Evolutionary conservation across 192 early-diverging fungal species (phyloP).

Genomic region (Umbelopsis ramanniana): DNA sequence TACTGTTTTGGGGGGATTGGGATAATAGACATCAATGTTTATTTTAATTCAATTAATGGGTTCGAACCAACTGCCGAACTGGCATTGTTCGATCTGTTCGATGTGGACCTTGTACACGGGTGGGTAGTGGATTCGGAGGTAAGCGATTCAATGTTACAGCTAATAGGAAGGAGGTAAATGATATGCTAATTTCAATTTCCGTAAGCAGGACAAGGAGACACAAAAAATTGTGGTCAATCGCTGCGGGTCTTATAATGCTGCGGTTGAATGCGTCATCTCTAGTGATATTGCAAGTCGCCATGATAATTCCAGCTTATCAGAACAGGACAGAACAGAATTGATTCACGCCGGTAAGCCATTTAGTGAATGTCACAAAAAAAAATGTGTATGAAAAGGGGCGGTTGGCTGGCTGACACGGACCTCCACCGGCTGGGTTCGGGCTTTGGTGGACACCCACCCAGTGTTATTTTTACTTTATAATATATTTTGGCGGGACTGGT

Average conservation of each 20-base stretch:
- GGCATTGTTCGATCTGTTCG: conserved; percentile 78
- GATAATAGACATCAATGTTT: conserved; percentile 84
- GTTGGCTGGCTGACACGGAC: too few species aligned
- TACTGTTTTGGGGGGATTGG: conserved; percentile 6
- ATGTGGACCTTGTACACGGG: conserved; percentile 85
- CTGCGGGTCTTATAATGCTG: conserved; percentile 75
- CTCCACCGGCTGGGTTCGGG: too few species aligned
- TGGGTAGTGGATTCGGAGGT: conserved; percentile 80
- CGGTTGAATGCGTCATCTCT: conserved; percentile 70
- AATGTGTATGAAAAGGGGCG: too few species aligned
- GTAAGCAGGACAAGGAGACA: conserved; percentile 50
- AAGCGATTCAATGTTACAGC: not conserved
- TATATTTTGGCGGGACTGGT: not conserved
- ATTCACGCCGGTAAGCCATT: not conserved
- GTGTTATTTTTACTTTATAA: conserved; percentile 30
- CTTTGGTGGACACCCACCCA: not conserved
- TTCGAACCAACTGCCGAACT: conserved; percentile 76
- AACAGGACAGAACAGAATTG: not conserved
- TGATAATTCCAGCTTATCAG: not conserved
- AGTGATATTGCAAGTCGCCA: not conserved
- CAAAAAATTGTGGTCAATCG: conserved; percentile 57
- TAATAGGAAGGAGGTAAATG: not conserved
- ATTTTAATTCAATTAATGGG: conserved; percentile 72
- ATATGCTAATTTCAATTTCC: conserved; percentile 1
- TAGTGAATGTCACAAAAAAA: conserved; percentile 13